phyloP scores from a whole-genome alignment of 2,329 filamentous ascomycete species.

The Scytalidium lignicola region DNA sequence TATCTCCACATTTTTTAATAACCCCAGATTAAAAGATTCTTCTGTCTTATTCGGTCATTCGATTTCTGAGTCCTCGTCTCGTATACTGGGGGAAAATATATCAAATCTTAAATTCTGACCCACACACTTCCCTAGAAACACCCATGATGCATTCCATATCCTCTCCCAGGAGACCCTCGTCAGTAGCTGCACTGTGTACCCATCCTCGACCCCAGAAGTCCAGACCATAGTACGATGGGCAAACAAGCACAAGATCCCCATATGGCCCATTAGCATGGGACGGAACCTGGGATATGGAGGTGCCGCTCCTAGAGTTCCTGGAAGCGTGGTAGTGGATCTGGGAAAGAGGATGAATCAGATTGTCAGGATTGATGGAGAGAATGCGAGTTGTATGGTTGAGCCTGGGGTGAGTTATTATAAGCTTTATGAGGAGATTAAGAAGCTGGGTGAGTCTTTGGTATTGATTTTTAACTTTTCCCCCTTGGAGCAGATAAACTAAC shows the following conservation, averaged over 20 bases:
- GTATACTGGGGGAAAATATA: no score
- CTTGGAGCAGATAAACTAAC: no score
- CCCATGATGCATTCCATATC: slow-evolving; percentile 39
- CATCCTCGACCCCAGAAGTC: slow-evolving; percentile 38
- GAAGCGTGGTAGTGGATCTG: slow-evolving; percentile 45
- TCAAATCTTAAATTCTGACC: no score
- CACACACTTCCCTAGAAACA: slow-evolving; percentile 23
- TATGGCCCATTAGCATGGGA: slow-evolving; percentile 45
- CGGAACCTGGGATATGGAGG: slow-evolving; percentile 48
- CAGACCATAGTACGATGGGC: slow-evolving; percentile 40
- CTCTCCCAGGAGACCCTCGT: slow-evolving; percentile 37
- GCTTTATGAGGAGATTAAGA: slow-evolving; percentile 43
- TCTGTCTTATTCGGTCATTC: no score
- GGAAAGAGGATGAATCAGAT: slow-evolving; percentile 47
- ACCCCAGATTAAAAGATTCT: no score
- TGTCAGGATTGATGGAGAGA: slow-evolving; percentile 43
- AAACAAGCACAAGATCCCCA: slow-evolving; percentile 39
- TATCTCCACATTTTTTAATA: no score
- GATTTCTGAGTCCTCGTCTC: no score
- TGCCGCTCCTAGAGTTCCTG: slow-evolving; percentile 46
- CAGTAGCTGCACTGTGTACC: slow-evolving; percentile 38
- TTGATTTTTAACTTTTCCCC: no score
- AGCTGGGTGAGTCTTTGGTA: slow-evolving; percentile 6
- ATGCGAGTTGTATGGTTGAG: slow-evolving; percentile 45
- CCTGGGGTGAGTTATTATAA: slow-evolving; percentile 49